phyloP scores from a whole-genome alignment of 768 basidiomycete species.

The Pulveroboletus ravenelii region DNA sequence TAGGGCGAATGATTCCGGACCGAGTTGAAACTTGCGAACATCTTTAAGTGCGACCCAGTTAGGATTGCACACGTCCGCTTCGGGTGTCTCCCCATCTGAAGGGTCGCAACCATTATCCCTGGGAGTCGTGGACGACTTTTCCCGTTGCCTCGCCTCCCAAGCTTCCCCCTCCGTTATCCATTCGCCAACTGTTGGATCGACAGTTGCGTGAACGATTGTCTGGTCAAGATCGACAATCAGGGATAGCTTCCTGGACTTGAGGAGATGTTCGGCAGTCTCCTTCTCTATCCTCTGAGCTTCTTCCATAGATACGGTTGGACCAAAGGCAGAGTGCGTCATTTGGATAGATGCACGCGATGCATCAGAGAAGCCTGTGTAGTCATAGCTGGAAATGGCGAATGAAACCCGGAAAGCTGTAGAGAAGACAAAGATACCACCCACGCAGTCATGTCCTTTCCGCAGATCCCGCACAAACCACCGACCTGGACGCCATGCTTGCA shows the following conservation, averaged over 20 bases:
- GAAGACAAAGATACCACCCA: slow-evolving; percentile 34
- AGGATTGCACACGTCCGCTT: slow-evolving; percentile 72
- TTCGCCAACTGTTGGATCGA: slow-evolving; percentile 97
- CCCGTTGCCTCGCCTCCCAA: slow-evolving; percentile 63
- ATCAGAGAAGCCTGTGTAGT: slow-evolving; percentile 87
- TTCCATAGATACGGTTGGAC: slow-evolving; percentile 86
- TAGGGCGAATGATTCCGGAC: slow-evolving; percentile 66
- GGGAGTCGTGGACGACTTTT: slow-evolving; percentile 34
- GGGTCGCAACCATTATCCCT: slow-evolving; percentile 29
- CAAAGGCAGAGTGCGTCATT: slow-evolving; percentile 91
- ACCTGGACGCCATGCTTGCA: slow-evolving; percentile 95
- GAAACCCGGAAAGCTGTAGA: slow-evolving; percentile 5
- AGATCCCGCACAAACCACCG: slow-evolving; percentile 87
- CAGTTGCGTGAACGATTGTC: slow-evolving; percentile 97
- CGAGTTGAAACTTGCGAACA: slow-evolving; percentile 83
- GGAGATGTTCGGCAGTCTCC: slow-evolving; percentile 75
- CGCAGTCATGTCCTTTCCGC: slow-evolving; percentile 94
- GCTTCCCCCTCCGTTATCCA: slow-evolving; percentile 87
- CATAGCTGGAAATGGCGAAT: slow-evolving; percentile 43
- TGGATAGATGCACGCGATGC: slow-evolving; percentile 83
- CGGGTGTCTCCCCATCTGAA: slow-evolving; percentile 38
- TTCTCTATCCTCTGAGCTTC: slow-evolving; percentile 88
- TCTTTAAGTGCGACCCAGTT: slow-evolving; percentile 92
- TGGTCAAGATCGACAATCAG: slow-evolving; percentile 99
- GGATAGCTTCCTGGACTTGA: slow-evolving; percentile 73